Conservation (phyloP, 768 basidiomycete species). For the Thelephora aurantiotincta region DNA sequence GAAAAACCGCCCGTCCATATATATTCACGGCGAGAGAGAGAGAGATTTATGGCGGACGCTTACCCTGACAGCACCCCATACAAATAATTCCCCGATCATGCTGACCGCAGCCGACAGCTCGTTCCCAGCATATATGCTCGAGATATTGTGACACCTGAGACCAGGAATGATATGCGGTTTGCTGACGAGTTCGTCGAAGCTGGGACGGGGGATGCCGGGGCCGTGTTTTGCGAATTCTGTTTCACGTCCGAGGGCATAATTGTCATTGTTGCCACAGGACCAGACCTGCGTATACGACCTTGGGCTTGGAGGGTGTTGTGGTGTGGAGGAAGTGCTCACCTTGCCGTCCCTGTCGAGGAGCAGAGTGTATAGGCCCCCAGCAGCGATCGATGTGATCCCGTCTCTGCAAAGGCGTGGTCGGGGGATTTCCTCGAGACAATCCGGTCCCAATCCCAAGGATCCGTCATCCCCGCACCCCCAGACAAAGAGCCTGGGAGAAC, state of each 20-base stretch:
- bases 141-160: constrained; percentile 27
- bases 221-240: neutral
- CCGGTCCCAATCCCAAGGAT: constrained; percentile 1
- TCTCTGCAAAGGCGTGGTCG: constrained; percentile 17
- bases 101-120: constrained; percentile 25
- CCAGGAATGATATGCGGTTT: constrained; percentile 18
- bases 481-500: constrained; percentile 1
- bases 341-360: constrained; percentile 26
- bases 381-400: constrained; percentile 25
- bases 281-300: constrained; percentile 4
- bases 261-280: constrained; percentile 7
- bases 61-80: constrained; percentile 34
- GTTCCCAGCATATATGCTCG: constrained; percentile 20
- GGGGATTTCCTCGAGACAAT: neutral
- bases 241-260: constrained; percentile 5
- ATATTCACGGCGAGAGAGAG: neutral
- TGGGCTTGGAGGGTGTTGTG: neutral
- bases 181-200: constrained; percentile 10
- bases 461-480: constrained; percentile 3
- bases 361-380: constrained; percentile 33
- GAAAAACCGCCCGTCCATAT: neutral
- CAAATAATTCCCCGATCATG: constrained; percentile 23
- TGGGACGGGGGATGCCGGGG: neutral
- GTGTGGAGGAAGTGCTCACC: constrained; percentile 12
- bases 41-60: neutral